Percentiles rank a stretch among this genome's conserved stretches.
These are phyloP conservation scores for Porcisia hertigi DNA, from an alignment of 208 protist genomes.

Conservation along the genomic window DNA sequence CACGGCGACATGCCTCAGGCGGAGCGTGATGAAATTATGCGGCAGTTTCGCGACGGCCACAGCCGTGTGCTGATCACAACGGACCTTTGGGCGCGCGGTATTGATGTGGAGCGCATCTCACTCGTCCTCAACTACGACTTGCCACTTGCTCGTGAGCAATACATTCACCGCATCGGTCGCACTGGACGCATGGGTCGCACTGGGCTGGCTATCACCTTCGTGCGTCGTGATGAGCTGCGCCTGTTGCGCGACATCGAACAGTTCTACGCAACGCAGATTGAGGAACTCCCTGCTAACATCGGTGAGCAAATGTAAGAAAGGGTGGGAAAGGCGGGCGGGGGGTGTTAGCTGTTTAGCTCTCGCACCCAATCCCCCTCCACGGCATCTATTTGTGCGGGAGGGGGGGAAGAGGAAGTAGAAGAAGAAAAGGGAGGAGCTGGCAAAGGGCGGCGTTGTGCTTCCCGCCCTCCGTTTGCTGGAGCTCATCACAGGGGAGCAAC, in stretches of 20 bases:
- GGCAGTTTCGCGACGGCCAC: slow-evolving; percentile 96
- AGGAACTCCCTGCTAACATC: slow-evolving; percentile 94
- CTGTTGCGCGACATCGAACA: slow-evolving; percentile 96
- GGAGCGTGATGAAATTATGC: slow-evolving; percentile 98
- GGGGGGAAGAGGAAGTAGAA: neutral
- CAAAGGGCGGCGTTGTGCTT: neutral
- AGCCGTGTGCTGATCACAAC: slow-evolving; percentile 99
- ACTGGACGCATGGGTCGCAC: slow-evolving; percentile 98
- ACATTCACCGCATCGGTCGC: slow-evolving; percentile 96
- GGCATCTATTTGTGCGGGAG: neutral
- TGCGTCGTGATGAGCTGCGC: slow-evolving; percentile 93
- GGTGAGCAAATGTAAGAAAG: slow-evolving; percentile 56
- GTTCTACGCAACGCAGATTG: slow-evolving; percentile 97
- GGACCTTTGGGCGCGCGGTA: slow-evolving; percentile 95
- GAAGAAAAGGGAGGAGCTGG: slow-evolving; percentile 4
- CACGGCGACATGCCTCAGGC: slow-evolving; percentile 98
- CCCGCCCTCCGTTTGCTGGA: neutral
- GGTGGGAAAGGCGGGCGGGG: neutral
- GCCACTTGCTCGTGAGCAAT: slow-evolving; percentile 92
- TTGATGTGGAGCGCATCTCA: slow-evolving; percentile 97
- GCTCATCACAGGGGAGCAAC: neutral
- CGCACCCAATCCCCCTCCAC: neutral
- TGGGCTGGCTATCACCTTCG: slow-evolving; percentile 98
- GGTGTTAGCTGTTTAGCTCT: no score
- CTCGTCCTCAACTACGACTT: slow-evolving; percentile 99